Percentiles rank a stretch among this genome's conserved stretches.
These are phyloP conservation scores for Rubroshorea leprosula DNA, from an alignment of 345 rosid genomes.

Conservation along the genomic window DNA sequence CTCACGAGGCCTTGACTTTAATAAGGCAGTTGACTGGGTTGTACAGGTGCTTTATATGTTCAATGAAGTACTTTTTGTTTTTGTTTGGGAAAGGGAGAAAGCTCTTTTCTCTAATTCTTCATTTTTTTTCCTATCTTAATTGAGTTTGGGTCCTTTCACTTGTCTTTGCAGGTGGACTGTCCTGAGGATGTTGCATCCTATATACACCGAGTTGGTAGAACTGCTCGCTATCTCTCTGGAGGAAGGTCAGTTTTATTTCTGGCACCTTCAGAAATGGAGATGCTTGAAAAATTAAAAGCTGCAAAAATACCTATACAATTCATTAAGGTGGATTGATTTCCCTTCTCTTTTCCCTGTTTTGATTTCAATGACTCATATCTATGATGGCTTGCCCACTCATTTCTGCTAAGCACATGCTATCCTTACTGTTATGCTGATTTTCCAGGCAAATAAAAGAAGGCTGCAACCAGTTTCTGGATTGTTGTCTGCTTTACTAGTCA, in stretches of 20 bases:
- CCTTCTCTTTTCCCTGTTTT: constrained; percentile 5
- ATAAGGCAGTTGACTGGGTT: constrained; percentile 93
- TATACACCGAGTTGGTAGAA: constrained; percentile 97
- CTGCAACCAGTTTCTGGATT: constrained; percentile 63
- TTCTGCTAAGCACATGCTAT: constrained; percentile 10
- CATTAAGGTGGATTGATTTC: constrained; percentile 48
- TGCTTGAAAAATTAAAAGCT: constrained; percentile 73
- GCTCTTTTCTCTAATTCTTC: neutral
- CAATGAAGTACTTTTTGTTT: neutral
- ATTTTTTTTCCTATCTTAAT: neutral
- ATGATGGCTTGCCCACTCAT: neutral
- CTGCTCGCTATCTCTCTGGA: constrained; percentile 70
- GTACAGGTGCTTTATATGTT: constrained; percentile 59
- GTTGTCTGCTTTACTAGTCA: constrained; percentile 63
- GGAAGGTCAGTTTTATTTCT: constrained; percentile 84
- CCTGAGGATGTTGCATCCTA: constrained; percentile 92
- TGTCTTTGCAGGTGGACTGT: constrained; percentile 62
- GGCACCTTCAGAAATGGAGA: constrained; percentile 84
- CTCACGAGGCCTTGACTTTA: constrained; percentile 93
- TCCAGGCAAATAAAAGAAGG: constrained; percentile 62
- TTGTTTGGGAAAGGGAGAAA: neutral
- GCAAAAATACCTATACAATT: constrained; percentile 71
- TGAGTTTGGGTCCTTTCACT: constrained; percentile 7
- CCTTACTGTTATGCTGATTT: constrained; percentile 12
- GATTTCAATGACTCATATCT: neutral